Percentiles rank a stretch among this genome's conserved stretches.
phyloP scores from a whole-genome alignment of 129 eudicot genomes.

The Artemisia argyi region DNA sequence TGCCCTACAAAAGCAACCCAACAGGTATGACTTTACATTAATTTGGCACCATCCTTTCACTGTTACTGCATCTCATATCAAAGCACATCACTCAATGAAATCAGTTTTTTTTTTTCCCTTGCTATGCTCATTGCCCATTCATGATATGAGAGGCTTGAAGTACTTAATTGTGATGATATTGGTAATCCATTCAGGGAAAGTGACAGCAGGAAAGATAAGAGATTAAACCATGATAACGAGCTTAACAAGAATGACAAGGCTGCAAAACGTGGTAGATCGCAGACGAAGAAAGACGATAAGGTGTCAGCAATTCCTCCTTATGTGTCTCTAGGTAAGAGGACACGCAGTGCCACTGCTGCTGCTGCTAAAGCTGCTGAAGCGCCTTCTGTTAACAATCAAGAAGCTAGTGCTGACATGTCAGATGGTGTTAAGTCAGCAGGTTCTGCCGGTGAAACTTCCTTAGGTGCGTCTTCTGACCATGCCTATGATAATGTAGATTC shows the following conservation, averaged over 20 bases:
- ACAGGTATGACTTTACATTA: conserved; percentile 30
- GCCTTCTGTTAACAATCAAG: conserved; percentile 24
- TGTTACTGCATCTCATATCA: no score
- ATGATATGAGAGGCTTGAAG: conserved; percentile 1
- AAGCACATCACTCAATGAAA: no score
- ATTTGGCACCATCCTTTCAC: not conserved
- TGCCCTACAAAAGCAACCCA: conserved; percentile 27
- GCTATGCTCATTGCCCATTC: not conserved
- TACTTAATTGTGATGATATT: conserved; percentile 18
- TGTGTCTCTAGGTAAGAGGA: conserved; percentile 24
- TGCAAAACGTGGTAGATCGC: conserved; percentile 33
- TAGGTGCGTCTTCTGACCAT: conserved; percentile 34
- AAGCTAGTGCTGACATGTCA: conserved; percentile 21
- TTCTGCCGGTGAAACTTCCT: conserved; percentile 31
- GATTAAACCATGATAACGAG: conserved; percentile 8
- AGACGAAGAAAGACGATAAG: conserved; percentile 17
- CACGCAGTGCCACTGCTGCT: conserved; percentile 33
- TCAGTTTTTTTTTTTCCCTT: no score
- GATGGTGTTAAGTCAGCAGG: conserved; percentile 30
- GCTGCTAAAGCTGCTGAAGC: conserved; percentile 15
- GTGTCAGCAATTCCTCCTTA: conserved; percentile 19
- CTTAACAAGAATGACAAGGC: conserved; percentile 39
- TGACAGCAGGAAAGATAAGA: conserved; percentile 23
- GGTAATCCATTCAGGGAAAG: conserved; percentile 44
- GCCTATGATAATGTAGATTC: conserved; percentile 34